Evolutionary conservation across 768 basidiomycete species (phyloP).

Genomic region (Clitopilus passeckerianus): DNA sequence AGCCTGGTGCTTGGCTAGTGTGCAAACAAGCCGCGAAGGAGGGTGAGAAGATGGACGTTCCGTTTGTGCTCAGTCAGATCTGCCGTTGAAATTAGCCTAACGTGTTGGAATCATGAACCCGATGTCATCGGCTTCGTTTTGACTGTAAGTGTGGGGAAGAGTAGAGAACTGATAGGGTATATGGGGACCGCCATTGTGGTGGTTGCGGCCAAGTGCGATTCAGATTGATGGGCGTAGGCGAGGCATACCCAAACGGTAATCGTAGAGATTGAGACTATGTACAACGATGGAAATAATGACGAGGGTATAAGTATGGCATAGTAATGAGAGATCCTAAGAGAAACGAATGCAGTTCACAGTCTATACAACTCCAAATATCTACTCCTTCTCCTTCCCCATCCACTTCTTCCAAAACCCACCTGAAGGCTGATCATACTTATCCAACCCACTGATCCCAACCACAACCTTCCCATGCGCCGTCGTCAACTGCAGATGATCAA

Average conservation of each 20-base stretch:
- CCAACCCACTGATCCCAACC: conserved; percentile 38
- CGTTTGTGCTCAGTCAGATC: neutral
- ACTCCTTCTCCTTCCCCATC: neutral
- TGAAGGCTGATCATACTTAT: conserved; percentile 23
- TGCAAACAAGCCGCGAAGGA: neutral
- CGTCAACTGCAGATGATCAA: conserved; percentile 34
- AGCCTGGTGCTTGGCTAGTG: too few relatives aligned
- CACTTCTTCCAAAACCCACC: conserved; percentile 37
- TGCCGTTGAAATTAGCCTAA: neutral
- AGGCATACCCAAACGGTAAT: too few relatives aligned
- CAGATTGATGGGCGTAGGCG: too few relatives aligned
- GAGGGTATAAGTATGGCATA: neutral
- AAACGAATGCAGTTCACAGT: too few relatives aligned
- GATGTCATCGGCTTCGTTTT: neutral
- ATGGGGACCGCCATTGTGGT: neutral
- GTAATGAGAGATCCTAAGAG: neutral
- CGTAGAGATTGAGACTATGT: too few relatives aligned
- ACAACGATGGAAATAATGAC: neutral
- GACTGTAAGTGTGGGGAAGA: neutral
- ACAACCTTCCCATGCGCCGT: conserved; percentile 32
- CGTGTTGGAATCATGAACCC: neutral
- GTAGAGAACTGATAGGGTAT: neutral
- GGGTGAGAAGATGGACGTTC: neutral
- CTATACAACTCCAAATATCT: too few relatives aligned
- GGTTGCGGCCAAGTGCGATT: neutral